Base-by-base conservation (phyloP, 1,139 yeast species). In the Pichia sp. region DNA sequence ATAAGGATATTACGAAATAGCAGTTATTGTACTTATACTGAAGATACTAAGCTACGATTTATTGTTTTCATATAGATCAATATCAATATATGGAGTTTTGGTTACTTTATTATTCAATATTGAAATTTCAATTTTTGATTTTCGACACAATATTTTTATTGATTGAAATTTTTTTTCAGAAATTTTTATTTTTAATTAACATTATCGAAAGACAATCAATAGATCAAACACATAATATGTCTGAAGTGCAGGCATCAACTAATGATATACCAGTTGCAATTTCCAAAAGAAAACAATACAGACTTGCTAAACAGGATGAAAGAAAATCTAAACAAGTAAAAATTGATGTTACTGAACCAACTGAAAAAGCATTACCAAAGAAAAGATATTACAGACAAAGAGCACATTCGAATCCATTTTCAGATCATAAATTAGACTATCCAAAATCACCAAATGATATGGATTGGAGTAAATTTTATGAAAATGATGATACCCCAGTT, bases 391-490 rank as follows among this genome's bases (percentile, higher is more conserved):
- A 92, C 66, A 78, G 99, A 64, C 99, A 92, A 68, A 73, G 99
- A 65, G 98, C 98, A 1, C 99, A 92, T 64, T 89, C 97, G 2
- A 92, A 92, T 62, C 98, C 98, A 25, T 92, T 92, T 60, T 86
- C 96, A 20, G 99, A 92, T 66, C 98, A 92, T 66, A 79, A 83
- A 59, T 72, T 94, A 46, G 96, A 87, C 54, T 92, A 92, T 60
- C 98, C 99, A 18, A 66, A 69, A 42, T 72, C 78, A 23, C 98
- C 99, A 1, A 77, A 72, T 38, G 74, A 72, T 27, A 92, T 94
- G 98, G 82, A 88, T 62, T 92, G 99, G 99, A 64, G 74, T 0
- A 74, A 71, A 58, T 69, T 83, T 49, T 92, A 82, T 59, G 97
- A 97, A 57, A 66, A 65, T 47, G 76, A 78, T 54, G 69, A 65